Conservation (phyloP, 2,329 filamentous ascomycete genomes). For the Endoconidiophora polonica region DNA sequence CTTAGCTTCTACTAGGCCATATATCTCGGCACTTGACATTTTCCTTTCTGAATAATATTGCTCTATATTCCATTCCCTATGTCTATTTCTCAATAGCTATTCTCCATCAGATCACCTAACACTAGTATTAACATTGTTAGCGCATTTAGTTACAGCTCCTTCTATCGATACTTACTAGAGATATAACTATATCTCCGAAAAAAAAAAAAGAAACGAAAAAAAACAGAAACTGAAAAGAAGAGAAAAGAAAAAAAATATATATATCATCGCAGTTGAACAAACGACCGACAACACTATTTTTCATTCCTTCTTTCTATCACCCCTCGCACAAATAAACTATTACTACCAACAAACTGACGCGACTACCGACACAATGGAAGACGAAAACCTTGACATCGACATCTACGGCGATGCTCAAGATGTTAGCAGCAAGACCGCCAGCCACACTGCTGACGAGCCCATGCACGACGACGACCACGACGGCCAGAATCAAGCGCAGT, state of each 20-base stretch:
- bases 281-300: neutral
- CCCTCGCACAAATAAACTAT: too few species aligned
- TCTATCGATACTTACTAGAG: too few species aligned
- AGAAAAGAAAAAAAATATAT: neutral
- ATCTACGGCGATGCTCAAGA: constrained; percentile 43
- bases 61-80: too few species aligned
- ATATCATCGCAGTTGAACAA: neutral
- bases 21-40: too few species aligned
- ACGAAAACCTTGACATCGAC: constrained; percentile 57
- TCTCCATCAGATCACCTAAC: too few species aligned
- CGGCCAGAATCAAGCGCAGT: constrained; percentile 14
- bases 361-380: constrained; percentile 33
- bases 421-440: constrained; percentile 20
- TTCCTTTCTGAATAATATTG: too few species aligned
- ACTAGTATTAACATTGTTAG: too few species aligned
- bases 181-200: neutral
- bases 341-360: too few species aligned
- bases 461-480: constrained; percentile 6
- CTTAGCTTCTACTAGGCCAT: too few species aligned
- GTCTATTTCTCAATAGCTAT: too few species aligned
- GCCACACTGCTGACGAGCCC: constrained; percentile 11
- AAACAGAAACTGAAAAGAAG: neutral
- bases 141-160: too few species aligned
- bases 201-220: neutral
- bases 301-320: too few species aligned